A percentile compares a stretch with the other conserved stretches of the same genome.
Conservation (phyloP, 2,329 filamentous ascomycete species). For the Leptographium procerum region DNA sequence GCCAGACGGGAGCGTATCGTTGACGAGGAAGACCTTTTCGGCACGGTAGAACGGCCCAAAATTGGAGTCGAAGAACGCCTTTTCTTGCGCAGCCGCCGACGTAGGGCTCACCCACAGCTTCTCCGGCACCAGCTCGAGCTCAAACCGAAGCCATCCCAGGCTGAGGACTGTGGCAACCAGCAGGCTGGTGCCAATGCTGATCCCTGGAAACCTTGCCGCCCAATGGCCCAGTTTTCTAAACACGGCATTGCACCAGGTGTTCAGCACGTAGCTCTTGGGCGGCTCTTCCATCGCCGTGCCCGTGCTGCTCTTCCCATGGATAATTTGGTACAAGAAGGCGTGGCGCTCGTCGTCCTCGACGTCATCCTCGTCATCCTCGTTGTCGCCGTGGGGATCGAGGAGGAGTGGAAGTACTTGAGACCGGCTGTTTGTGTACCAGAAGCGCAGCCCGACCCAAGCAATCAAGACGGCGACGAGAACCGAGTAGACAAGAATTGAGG, state of each 20-base stretch:
- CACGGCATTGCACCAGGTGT: slow-evolving; percentile 66
- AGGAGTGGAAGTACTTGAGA: slow-evolving; percentile 77
- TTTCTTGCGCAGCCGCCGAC: slow-evolving; percentile 82
- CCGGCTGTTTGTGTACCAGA: slow-evolving; percentile 20
- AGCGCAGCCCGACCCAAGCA: slow-evolving; percentile 62
- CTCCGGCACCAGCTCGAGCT: slow-evolving; percentile 83
- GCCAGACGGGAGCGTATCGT: slow-evolving; percentile 56
- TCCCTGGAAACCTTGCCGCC: slow-evolving; percentile 71
- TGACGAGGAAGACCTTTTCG: slow-evolving; percentile 88
- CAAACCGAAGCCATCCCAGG: slow-evolving; percentile 76
- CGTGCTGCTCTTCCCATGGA: background rate
- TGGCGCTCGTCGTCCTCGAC: slow-evolving; percentile 62
- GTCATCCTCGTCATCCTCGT: slow-evolving; percentile 66
- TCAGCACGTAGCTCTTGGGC: slow-evolving; percentile 69
- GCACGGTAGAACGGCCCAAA: slow-evolving; percentile 95
- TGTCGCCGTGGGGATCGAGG: slow-evolving; percentile 66
- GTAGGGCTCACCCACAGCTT: slow-evolving; percentile 93
- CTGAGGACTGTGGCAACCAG: slow-evolving; percentile 68
- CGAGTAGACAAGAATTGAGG: slow-evolving; percentile 77
- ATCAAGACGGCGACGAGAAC: slow-evolving; percentile 60
- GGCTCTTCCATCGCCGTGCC: slow-evolving; percentile 26
- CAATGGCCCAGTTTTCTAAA: slow-evolving; percentile 72
- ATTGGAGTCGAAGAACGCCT: slow-evolving; percentile 81
- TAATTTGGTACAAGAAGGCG: slow-evolving; percentile 18
- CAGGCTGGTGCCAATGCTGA: slow-evolving; percentile 71